These are phyloP conservation scores for Mycena rebaudengoi DNA, from an alignment of 768 basidiomycete species.

Conservation along the genomic window DNA sequence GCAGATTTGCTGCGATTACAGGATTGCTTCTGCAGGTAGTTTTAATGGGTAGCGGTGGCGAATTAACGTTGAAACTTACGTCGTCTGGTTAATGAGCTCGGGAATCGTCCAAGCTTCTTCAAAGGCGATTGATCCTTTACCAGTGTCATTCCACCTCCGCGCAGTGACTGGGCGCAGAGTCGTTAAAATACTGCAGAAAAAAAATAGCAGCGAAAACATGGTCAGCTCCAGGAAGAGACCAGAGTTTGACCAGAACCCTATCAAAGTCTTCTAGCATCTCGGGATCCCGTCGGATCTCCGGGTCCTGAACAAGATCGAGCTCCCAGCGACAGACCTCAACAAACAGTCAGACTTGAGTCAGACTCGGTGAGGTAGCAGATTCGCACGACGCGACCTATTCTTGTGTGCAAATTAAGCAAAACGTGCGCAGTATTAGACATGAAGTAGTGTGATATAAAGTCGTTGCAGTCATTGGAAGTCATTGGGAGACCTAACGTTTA, in stretches of 20 bases:
- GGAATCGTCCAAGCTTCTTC: conserved; percentile 51
- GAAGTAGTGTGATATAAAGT: neutral
- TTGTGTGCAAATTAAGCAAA: neutral
- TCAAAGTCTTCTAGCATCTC: neutral
- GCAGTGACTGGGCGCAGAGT: neutral
- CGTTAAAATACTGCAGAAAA: neutral
- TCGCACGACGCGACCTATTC: neutral
- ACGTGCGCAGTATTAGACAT: neutral
- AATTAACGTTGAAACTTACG: conserved; percentile 24
- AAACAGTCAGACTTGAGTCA: neutral
- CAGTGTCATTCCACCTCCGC: conserved; percentile 39
- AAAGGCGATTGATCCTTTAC: conserved; percentile 45
- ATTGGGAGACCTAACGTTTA: neutral
- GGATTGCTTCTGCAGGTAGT: neutral
- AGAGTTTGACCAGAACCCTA: neutral
- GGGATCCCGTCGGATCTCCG: neutral
- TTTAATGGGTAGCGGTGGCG: neutral
- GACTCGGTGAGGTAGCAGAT: too few relatives aligned
- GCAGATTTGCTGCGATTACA: conserved; percentile 34
- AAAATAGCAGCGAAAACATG: neutral
- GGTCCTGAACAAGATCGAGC: too few relatives aligned
- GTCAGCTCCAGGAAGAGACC: neutral
- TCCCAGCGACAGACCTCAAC: neutral
- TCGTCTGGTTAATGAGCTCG: conserved; percentile 37
- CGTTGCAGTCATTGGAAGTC: neutral